Conservation (phyloP, 148 eudicot genomes). For the Chenopodium quinoa region DNA sequence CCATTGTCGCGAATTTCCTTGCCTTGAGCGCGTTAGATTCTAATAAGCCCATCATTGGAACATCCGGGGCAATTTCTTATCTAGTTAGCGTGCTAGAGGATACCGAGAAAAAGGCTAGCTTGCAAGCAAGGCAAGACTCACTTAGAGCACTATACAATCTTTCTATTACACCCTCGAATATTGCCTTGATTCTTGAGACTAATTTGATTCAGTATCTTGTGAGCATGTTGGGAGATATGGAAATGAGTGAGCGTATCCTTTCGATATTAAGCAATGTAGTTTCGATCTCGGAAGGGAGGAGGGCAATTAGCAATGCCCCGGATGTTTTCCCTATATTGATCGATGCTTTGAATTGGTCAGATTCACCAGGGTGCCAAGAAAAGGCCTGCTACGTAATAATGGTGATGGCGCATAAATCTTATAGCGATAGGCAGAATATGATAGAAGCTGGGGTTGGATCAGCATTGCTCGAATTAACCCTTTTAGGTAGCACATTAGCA, state of each 20-base stretch:
- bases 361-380: constrained; percentile 89
- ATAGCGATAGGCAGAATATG: constrained; percentile 72
- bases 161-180: constrained; percentile 57
- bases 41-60: constrained; percentile 80
- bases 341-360: constrained; percentile 82
- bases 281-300: constrained; percentile 60
- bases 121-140: constrained; percentile 71
- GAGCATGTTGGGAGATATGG: constrained; percentile 60
- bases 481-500: constrained; percentile 79
- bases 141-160: constrained; percentile 81
- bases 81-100: constrained; percentile 53
- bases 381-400: constrained; percentile 72
- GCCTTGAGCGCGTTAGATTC: constrained; percentile 86
- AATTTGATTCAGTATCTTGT: constrained; percentile 52
- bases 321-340: constrained; percentile 55
- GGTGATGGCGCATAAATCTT: constrained; percentile 92
- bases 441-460: constrained; percentile 70
- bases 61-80: constrained; percentile 73
- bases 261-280: constrained; percentile 71
- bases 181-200: constrained; percentile 51
- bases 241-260: constrained; percentile 71
- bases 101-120: constrained; percentile 25
- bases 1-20: constrained; percentile 84
- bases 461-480: constrained; percentile 78
- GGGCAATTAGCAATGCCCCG: constrained; percentile 40